Evolutionary conservation across 2,329 filamentous ascomycete genomes (phyloP), one percentile per base, ranked within the genome.

Genomic region (Colletotrichum sp.): DNA sequence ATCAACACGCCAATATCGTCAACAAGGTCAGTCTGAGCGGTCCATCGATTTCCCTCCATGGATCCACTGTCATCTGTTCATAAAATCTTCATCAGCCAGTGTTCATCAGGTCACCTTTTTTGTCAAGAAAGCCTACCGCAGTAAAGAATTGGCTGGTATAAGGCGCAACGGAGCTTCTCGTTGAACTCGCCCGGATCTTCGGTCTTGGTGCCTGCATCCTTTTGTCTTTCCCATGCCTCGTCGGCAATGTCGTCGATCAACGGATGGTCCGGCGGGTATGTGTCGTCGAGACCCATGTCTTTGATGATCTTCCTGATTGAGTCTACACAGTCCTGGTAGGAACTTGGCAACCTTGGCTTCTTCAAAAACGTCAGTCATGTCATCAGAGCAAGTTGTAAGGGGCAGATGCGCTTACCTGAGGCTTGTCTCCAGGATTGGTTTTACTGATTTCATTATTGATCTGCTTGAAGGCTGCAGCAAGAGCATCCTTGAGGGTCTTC

Each of bases 51-150:
- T 52, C 43, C 43, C n/a, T 52, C 43, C 43, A 52, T 52, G n/a
- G 43, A 52, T 13, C 43, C 43, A 21, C 43, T 52, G n/a, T 52
- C 43, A 21, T 52, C 43, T 52, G 43, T 52, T 52, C 10, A 2
- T 13, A 2, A 18, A 2, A 2, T 3, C 3, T 52, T 52, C 43
- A 21, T 52, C n/a, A 52, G 43, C 43, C n/a, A 52, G 2, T 52
- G 2, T 2, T 52, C n/a, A 12, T 21, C 43, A 48, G 10, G 2
- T 48, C 2, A 13, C 2, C n/a, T 3, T 2, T 48, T 1, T 1
- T 7, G 43, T 13, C n/a, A 8, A 48, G 4, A 4, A 52, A 5
- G 10, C 43, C 3, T 21, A 52, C 43, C 43, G 43, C 43, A 52
- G n/a, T 52, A 52, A 52, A 52, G 4, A 3, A 52, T 52, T 0